Evolutionary conservation across 169 alveolate species (phyloP), one percentile per base, ranked within the genome.

Genomic region (Neospora caninum): DNA sequence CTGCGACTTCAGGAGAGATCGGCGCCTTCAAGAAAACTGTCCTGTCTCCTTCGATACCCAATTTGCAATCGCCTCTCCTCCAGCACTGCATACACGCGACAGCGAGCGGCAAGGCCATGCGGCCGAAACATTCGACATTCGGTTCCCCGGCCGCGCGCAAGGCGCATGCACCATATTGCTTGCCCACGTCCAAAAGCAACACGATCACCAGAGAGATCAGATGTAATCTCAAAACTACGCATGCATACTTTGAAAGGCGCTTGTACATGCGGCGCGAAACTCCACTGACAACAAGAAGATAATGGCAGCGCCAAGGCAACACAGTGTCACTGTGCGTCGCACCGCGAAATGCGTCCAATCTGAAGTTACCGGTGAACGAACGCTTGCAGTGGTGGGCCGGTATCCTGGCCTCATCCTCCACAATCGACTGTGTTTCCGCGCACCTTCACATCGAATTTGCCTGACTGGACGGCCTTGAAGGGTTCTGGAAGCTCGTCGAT

Each of bases 1-100:
- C 95, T 42, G 94, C 95, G 43, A 95, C 96, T 39, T 95, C 96
- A 18, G 88, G 80, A 80, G 95, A 27, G 78, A 88, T 92, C 39
- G 97, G 97, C 0, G 95, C 89, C 93, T 88, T 93, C 80, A 96
- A 87, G 80, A 95, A 96, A 10, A 95, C 97, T 86, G 88, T 95
- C 93, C 91, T 93, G 93, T 96, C 97, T 54, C 97, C 97, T 86
- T 96, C 97, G 31, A 96, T 95, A 18, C 96, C 96, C 94, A 96
- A 41, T 49, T 86, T 88, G 41, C 95, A 93, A 20, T 64, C 91
- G 38, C 38, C 89, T 54, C 86, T 93, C 82, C 91, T 93, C 95
- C 95, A 93, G 84, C 95, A 93, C 95, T 93, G 95, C n/a, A 92
- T 29, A 49, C 7, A 87, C 1, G 34, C 38, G 18, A 49, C 16